Evolutionary conservation across 768 basidiomycete species (phyloP), one percentile per base, ranked within the genome.

Genomic region (Lepiota venenata): DNA sequence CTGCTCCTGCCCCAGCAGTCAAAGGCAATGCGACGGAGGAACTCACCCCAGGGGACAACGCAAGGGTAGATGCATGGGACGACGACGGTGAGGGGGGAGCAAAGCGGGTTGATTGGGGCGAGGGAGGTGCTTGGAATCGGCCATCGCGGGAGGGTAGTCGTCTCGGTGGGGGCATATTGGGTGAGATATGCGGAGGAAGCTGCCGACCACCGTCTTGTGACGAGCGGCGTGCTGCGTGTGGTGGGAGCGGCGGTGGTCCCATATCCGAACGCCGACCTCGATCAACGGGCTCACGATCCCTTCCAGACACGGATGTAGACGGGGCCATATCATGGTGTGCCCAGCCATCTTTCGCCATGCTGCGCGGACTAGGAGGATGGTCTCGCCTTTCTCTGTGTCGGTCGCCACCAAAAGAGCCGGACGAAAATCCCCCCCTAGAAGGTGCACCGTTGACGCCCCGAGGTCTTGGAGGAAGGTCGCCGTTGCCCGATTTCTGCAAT

Each of bases 121-220:
- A 60, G 52, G 72, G 71, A 45, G 69, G 61, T 44, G 73, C 64
- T 32, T 69, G 67, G 50, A 65, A 65, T 53, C 68, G 67, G 18
- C 74, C 71, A 53, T 79, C 29, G 48, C 74, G 74, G 22, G 78
- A 71, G 40, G 76, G 71, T 48, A 75, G 69, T 43, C 73, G 72
- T 36, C 71, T 67, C 40, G 62, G 66, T 21, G 64, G 60, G 47
- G 65, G 72, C 66, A 18, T 61, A 47, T 50, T 74, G 72, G 4
- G 74, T 65, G 37, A 85, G 64, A 47, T 27, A 64, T 85, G 86
- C 11, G 85, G 82, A 4, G 84, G 85, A 1, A 81, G 62, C 58
- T 83, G 83, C 29, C 83, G 71, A 10, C 70, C 75, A 27, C 62
- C 59, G 18, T 80, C 80, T 56, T 69, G 72, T 15, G 69, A 69